A percentile compares a stretch with the other conserved stretches of the same genome.
Conservation (phyloP, 2,329 filamentous ascomycete species). For the Ophiostoma tasmaniense region DNA sequence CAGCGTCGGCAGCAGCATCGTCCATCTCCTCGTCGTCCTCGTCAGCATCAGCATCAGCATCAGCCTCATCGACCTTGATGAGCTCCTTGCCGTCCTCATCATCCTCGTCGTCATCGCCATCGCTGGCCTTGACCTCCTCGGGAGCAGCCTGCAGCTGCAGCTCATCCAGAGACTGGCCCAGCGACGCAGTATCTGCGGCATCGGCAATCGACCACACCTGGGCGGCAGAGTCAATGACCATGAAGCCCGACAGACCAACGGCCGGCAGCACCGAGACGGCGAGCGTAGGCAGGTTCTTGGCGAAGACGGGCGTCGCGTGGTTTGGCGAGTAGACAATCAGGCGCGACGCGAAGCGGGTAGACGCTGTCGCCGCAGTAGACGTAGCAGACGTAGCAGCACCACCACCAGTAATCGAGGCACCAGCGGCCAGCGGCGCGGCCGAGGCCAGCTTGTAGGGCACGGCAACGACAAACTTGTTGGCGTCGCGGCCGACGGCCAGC, state of each 20-base stretch:
- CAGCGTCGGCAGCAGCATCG: conserved; percentile 32
- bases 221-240: conserved; percentile 66
- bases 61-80: conserved; percentile 17
- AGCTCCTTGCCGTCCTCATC: conserved; percentile 1
- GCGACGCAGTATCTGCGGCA: conserved; percentile 45
- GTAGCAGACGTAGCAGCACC: not conserved
- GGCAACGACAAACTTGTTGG: conserved; percentile 58
- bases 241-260: conserved; percentile 59
- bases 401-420: not conserved
- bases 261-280: conserved; percentile 61
- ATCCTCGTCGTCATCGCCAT: conserved; percentile 26
- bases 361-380: not conserved
- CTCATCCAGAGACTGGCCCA: conserved; percentile 48
- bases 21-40: conserved; percentile 35
- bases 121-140: conserved; percentile 27
- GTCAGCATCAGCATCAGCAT: conserved; percentile 25
- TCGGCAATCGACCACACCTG: conserved; percentile 58
- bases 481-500: conserved; percentile 61
- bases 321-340: conserved; percentile 58
- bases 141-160: conserved; percentile 34
- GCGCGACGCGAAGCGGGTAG: conserved; percentile 36
- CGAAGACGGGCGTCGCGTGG: conserved; percentile 48
- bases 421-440: not conserved
- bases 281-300: conserved; percentile 46
- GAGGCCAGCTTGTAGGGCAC: conserved; percentile 31